Percentiles rank a stretch among this genome's conserved stretches.
Evolutionary conservation across 2,329 filamentous ascomycete genomes (phyloP).

Genomic region (Monosporascus cannonballus): DNA sequence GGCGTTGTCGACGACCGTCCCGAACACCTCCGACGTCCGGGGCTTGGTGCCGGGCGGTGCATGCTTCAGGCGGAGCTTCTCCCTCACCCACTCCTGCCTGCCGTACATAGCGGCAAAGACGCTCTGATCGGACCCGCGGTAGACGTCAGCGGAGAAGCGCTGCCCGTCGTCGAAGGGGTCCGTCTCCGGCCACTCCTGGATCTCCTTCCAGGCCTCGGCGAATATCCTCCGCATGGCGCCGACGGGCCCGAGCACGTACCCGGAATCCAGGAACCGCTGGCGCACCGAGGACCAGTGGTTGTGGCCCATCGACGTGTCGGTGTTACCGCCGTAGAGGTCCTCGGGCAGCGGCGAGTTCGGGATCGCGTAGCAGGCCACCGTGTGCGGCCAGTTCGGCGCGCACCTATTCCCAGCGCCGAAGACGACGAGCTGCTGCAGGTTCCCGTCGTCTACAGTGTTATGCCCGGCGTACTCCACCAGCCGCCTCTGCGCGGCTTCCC

Average conservation of each 20-base stretch:
- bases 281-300: not conserved
- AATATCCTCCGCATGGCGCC: not conserved
- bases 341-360: not conserved
- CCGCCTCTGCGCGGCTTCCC: not conserved
- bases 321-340: not conserved
- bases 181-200: not conserved
- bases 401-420: not conserved
- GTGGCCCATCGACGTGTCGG: not conserved
- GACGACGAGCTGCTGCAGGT: not conserved
- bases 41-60: not conserved
- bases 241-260: not conserved
- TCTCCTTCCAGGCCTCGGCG: not conserved
- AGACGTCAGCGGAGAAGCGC: not conserved
- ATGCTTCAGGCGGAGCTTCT: not conserved
- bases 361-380: not conserved
- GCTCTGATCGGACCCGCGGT: slow-evolving; percentile 1
- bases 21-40: not conserved
- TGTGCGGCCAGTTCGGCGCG: not conserved
- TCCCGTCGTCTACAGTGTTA: not conserved
- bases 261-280: not conserved
- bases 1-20: not conserved
- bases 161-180: not conserved
- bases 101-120: not conserved
- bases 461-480: not conserved
- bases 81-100: not conserved